Base-by-base conservation (phyloP, 768 basidiomycete genomes). In the Artomyces pyxidatus region DNA sequence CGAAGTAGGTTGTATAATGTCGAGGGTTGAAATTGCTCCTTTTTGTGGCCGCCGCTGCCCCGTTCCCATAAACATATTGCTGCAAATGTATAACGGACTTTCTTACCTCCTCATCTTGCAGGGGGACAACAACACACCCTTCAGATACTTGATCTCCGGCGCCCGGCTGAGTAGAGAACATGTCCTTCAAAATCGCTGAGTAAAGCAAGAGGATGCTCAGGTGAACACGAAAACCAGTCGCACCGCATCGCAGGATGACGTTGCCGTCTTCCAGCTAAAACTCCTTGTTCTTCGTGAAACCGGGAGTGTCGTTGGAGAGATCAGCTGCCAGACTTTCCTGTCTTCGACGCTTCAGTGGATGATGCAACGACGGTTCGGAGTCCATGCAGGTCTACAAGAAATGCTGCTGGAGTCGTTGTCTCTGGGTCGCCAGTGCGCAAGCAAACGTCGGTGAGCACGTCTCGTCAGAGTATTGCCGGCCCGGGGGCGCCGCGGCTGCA, bases 141-240 rank as follows among this genome's bases (percentile, higher is more conserved):
- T 37, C 45, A 25, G 14, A 46, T 3, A 21, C 19, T 22, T 26
- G 30, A 9, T 22, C 35, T 3, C 32, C n/a, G n/a, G 9, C 7
- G 6, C 30, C 11, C 14, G 29, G 14, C 21, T 29, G 27, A 11
- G 11, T 14, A 35, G 12, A 17, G 9, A 46, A 37, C 48, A 56
- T 56, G 37, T 48, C 55, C 25, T 45, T 45, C 38, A 56, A 53
- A 17, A 56, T 28, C 22, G 32, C 30, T 21, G 47, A 49, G 28
- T 56, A 37, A 10, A 40, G 19, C 6, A 28, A 19, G 6, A 56
- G 35, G n/a, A 52, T 25, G 16, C 47, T 37, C 12, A 17, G 32
- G 38, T 53, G 52, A 14, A 56, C 51, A 1, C 47, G 42, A 30
- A 56, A 56, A 6, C 38, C 41, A n/a, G 25, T 52, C n/a, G 23